Base-by-base conservation (phyloP, 129 eudicot species). In the Artemisia argyi region DNA sequence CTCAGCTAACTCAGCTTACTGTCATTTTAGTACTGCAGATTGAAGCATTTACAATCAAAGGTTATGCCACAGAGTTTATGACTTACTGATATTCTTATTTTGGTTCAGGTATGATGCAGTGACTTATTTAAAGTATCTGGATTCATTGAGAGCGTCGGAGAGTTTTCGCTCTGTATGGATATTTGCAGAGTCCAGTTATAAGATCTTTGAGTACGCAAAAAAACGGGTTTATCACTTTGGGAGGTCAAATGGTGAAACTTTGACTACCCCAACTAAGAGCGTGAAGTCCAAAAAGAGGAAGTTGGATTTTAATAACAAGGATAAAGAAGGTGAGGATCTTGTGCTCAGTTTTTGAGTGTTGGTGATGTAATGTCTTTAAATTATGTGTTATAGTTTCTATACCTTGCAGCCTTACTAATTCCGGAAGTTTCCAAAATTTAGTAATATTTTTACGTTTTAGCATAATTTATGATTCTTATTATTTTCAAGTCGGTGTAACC, bases 151-250 rank as follows among this genome's bases (percentile, higher is more conserved):
- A 79, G 96, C 96, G n/a, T 88, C 99, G 57, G 99, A 94, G 88
- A 94, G 96, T 78, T 94, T 94, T 78, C 95, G 96, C 11, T 94
- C 97, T 62, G 99, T 94, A 64, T 94, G 99, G 99, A 88, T 94
- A 66, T 94, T 94, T 84, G 97, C 99, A 64, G 97, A 94, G 80
- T 90, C 97, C 58, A 94, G 99, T 76, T 86, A 83, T 76, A 88
- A 94, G 89, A 88, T 94, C 46, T 94, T 94, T 73, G 99, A 94
- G 82, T 90, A 75, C 71, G 96, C 99, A 17, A 94, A 94, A 78
- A 94, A 86, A 76, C 87, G 97, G 51, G 99, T 94, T 73, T 94
- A 87, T 72, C 85, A 79, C 79, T 85, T 86, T 65, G 85, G 83
- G 67, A 87, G 86, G 74, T 61, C 86, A 61, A 87, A 84, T 12